Evolutionary conservation across 192 early-diverging fungal genomes (phyloP), one percentile per base, ranked within the genome.

Genomic region (Diversispora eburnea): DNA sequence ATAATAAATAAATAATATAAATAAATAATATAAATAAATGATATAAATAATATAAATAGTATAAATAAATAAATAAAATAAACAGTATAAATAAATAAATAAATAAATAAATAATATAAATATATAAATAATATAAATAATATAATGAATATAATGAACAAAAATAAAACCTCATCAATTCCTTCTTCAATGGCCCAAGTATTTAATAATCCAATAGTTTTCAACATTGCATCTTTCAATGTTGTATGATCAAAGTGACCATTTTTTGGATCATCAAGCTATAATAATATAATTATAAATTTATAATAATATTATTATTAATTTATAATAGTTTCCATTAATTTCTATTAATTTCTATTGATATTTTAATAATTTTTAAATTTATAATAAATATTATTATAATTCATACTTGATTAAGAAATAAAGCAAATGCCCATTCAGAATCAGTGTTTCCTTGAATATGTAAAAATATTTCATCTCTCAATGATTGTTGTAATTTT

Each of bases 401-500:
- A 47, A 77, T 70, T 62, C 86, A 81, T 65, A 92, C 81, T 79
- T 87, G 86, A 57, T 82, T 90, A 43, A 93, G 83, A 75, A 91
- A 93, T 62, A 93, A 80, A 12, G 90, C 91, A 81, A 93, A 93
- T 0, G 90, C 88, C 81, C 89, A 89, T 78, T 93, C 91, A 6
- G 90, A 91, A 77, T 93, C 91, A 0, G 91, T 91, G 51, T 88
- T 91, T 73, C 91, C 91, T 69, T 93, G 88, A 1, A 93, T 82
- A 8, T 84, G 79, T 76, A 88, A 72, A 55, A 87, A 93, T 46
- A 93, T 81, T 13, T 91, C 86, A 49, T 93, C 91, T 13, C 77
- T 68, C 20, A 93, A 76, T 9, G 79, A 80, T 66, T 84, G 84
- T 60, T 88, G 87, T 41, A 93, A 80, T 48, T 77, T 77, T 43